A percentile compares a stretch with the other conserved stretches of the same genome.
Evolutionary conservation across 2,329 filamentous ascomycete genomes (phyloP).

Genomic region (Cercospora canescens): DNA sequence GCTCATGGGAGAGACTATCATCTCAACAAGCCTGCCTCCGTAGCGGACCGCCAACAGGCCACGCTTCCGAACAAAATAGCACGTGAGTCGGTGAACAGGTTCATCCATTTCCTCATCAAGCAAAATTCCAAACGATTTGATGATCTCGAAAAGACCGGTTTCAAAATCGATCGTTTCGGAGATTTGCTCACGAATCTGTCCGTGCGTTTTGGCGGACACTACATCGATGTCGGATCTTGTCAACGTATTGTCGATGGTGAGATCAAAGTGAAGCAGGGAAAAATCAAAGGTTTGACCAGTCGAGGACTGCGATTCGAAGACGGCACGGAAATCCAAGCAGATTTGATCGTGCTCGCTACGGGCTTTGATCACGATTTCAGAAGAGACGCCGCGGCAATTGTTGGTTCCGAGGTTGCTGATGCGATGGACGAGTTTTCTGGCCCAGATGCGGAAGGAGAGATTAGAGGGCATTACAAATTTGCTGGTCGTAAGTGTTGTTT

Average conservation of each 20-base stretch:
- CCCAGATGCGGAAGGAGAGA: constrained; percentile 49
- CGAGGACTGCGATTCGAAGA: constrained; percentile 47
- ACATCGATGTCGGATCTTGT: constrained; percentile 49
- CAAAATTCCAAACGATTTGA: constrained; percentile 42
- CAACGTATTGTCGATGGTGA: constrained; percentile 45
- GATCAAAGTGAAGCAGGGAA: constrained; percentile 47
- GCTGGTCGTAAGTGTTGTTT: constrained; percentile 38
- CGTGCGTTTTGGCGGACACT: constrained; percentile 49
- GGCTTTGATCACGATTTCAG: constrained; percentile 49
- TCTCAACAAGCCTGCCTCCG: constrained; percentile 15
- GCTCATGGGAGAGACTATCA: constrained; percentile 24
- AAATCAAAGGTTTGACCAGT: constrained; percentile 39
- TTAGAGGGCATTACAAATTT: constrained; percentile 45
- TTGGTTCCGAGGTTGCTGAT: constrained; percentile 44
- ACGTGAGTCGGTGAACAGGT: constrained; percentile 36
- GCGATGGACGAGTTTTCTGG: constrained; percentile 48
- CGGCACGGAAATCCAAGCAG: constrained; percentile 44
- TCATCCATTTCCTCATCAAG: constrained; percentile 31
- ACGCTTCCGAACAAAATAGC: constrained; percentile 34
- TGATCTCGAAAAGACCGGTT: constrained; percentile 44
- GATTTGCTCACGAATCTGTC: constrained; percentile 42
- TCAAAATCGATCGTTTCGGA: constrained; percentile 42
- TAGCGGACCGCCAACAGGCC: constrained; percentile 26
- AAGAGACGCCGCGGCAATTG: constrained; percentile 39
- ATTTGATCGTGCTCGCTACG: constrained; percentile 50